A percentile compares a stretch with the other conserved stretches of the same genome.
phyloP scores from a whole-genome alignment of 306 rosid genomes.

The Dryas drummondii region DNA sequence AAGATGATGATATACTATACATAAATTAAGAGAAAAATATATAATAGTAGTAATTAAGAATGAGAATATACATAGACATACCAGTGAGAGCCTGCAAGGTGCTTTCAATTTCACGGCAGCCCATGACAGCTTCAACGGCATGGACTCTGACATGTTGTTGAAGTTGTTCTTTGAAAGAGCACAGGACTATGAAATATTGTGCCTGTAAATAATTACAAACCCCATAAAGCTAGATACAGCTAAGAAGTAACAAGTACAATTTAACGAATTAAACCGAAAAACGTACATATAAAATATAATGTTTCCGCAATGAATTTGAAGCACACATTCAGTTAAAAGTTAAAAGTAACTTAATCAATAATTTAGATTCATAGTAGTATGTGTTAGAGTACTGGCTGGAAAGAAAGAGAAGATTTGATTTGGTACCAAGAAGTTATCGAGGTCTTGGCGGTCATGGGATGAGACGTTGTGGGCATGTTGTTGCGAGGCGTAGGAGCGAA shows the following conservation, averaged over 20 bases:
- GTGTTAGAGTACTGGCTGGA: no score
- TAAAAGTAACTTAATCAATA: no score
- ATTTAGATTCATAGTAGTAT: no score
- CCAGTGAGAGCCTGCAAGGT: slow-evolving; percentile 95
- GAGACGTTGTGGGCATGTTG: slow-evolving; percentile 63
- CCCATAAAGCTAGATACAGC: no score
- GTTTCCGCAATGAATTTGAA: no score
- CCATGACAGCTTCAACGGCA: slow-evolving; percentile 99
- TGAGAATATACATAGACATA: slow-evolving; percentile 7
- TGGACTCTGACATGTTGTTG: slow-evolving; percentile 96
- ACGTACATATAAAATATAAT: no score
- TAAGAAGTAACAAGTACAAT: no score
- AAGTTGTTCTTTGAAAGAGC: slow-evolving; percentile 91
- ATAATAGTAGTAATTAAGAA: neutral
- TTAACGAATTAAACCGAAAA: no score
- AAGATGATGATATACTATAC: neutral
- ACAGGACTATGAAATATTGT: slow-evolving; percentile 78
- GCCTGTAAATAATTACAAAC: slow-evolving; percentile 42
- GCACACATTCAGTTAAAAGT: no score
- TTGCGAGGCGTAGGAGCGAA: slow-evolving; percentile 68
- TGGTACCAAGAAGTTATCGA: slow-evolving; percentile 76
- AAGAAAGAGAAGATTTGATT: no score
- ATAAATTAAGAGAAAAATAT: neutral
- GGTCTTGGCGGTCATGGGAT: slow-evolving; percentile 86
- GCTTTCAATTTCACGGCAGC: slow-evolving; percentile 97